Base-by-base conservation (phyloP, 1,284 basidiomycete species). In the Ceratobasidium sp. region DNA sequence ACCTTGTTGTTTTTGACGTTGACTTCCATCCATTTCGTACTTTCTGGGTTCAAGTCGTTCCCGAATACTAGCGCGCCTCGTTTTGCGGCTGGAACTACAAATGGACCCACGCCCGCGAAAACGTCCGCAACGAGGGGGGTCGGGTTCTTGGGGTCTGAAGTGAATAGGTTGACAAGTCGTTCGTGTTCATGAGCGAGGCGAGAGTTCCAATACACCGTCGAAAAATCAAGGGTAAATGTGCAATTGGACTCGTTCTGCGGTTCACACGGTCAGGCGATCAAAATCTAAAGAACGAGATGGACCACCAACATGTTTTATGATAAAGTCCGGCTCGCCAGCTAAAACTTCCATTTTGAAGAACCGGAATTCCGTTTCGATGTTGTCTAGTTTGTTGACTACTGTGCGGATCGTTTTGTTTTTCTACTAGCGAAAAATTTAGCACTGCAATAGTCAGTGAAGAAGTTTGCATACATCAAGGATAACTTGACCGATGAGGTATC, bases 341-440 rank as follows among this genome's bases (percentile, higher is more conserved):
- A 99, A 84, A 1, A 98, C 85, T 78, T 99, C 97, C 97, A 99
- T 99, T 77, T 93, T 87, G 81, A 99, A 99, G 75, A 96, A 92
- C 23, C 97, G 89, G 80, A 96, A 99, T 78, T 92, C 85, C 23
- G 86, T 89, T 78, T 96, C 90, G 75, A 98, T 98, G 23, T 82
- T 87, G 78, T 97, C 89, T 23, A 98, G 83, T 80, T 99, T 99
- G 84, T 99, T 98, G 53, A 99, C 96, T 1, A 99, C 95, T 0
- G 97, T 99, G 75, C 86, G 86, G 53, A 97, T 85, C 8, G 82
- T 82, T 18, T 85, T 84, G 76, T 93, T 93, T 91, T 97, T 97
- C 95, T 97, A 76, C 30, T 10, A 43, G 12, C 21, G n/a, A 26
- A 50, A 9, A 69, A 28, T n/a, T 45, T 21, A 45, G 58, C 39